A percentile compares a stretch with the other conserved stretches of the same genome.
These are phyloP conservation scores for Hypoxylon sp. DNA, from an alignment of 2,329 filamentous ascomycete species.

Conservation along the genomic window DNA sequence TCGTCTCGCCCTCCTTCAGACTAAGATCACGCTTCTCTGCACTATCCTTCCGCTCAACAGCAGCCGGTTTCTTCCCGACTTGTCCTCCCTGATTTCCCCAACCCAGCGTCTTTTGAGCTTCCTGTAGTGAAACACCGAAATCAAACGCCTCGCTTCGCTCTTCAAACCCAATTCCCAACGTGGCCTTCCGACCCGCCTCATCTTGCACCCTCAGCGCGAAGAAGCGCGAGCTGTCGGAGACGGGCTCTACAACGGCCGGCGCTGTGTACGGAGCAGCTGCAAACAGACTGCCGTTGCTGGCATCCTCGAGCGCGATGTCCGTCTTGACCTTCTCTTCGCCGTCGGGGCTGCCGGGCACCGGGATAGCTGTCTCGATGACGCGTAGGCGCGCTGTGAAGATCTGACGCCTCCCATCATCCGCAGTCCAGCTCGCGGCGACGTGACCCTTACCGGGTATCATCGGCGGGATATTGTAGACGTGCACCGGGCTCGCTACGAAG, in stretches of 20 bases:
- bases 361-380: constrained; percentile 79
- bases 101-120: constrained; percentile 79
- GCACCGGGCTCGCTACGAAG: constrained; percentile 80
- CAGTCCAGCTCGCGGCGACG: constrained; percentile 82
- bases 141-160: constrained; percentile 89
- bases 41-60: constrained; percentile 57
- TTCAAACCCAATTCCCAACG: constrained; percentile 88
- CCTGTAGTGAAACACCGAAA: constrained; percentile 84
- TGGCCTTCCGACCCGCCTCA: constrained; percentile 80
- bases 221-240: constrained; percentile 84
- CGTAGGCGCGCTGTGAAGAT: constrained; percentile 90
- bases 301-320: constrained; percentile 85
- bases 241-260: constrained; percentile 78
- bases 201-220: constrained; percentile 87
- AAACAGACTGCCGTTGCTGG: constrained; percentile 80
- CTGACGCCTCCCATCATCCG: constrained; percentile 75
- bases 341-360: constrained; percentile 57
- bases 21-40: constrained; percentile 82
- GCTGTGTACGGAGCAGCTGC: constrained; percentile 85
- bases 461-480: constrained; percentile 91
- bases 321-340: constrained; percentile 72
- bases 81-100: constrained; percentile 63
- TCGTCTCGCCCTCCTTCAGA: constrained; percentile 90
- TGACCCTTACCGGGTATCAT: constrained; percentile 84
- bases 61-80: constrained; percentile 55